Evolutionary conservation across 768 basidiomycete species (phyloP).

Genomic region (Boletellus sp.): DNA sequence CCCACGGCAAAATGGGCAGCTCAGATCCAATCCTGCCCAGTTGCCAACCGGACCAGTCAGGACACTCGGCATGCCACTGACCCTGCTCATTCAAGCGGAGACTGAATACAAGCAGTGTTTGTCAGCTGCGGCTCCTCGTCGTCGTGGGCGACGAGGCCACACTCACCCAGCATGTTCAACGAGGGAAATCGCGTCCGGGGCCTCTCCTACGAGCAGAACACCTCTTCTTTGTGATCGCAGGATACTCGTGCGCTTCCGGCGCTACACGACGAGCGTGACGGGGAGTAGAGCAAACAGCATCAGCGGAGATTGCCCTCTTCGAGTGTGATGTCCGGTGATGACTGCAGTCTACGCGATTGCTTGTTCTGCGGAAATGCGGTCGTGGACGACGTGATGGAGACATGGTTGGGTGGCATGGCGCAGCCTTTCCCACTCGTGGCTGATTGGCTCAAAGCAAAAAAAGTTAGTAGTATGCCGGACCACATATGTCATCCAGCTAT

Average conservation of each 20-base stretch:
- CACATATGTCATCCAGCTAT: constrained; percentile 11
- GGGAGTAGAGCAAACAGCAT: background rate
- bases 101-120: background rate
- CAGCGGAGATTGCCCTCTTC: background rate
- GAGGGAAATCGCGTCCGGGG: background rate
- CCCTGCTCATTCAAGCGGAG: constrained; percentile 16
- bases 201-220: background rate
- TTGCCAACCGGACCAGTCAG: constrained; percentile 15
- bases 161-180: background rate
- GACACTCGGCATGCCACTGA: background rate
- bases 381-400: constrained; percentile 14
- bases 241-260: background rate
- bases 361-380: constrained; percentile 3
- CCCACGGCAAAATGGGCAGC: background rate
- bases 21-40: background rate
- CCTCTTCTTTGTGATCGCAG: background rate
- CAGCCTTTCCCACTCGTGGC: constrained; percentile 22
- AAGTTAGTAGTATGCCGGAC: constrained; percentile 4
- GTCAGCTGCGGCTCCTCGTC: constrained; percentile 8
- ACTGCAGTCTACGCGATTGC: background rate
- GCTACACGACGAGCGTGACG: background rate
- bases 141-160: constrained; percentile 3
- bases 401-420: constrained; percentile 9
- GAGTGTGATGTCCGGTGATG: background rate
- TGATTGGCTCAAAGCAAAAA: constrained; percentile 14